These are phyloP conservation scores for Boletus vermiculosoides DNA, from an alignment of 768 basidiomycete species.

Conservation along the genomic window DNA sequence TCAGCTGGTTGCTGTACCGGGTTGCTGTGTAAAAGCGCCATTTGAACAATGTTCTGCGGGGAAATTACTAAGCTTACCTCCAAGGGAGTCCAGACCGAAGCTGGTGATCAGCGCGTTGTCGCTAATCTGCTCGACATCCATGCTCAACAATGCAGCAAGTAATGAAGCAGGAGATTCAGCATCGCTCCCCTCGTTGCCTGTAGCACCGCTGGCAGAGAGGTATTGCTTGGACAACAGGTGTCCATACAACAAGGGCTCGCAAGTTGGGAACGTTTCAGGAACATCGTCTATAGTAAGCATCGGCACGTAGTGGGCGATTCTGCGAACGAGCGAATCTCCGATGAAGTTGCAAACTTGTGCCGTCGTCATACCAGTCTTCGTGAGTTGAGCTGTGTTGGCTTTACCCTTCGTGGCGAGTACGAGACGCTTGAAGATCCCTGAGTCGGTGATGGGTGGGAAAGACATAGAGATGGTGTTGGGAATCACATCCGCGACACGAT, in stretches of 20 bases:
- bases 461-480: conserved; percentile 35
- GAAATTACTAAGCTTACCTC: conserved; percentile 16
- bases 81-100: conserved; percentile 26
- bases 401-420: conserved; percentile 27
- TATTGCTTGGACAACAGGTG: conserved; percentile 26
- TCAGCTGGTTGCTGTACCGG: conserved; percentile 32
- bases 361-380: conserved; percentile 34
- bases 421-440: conserved; percentile 35
- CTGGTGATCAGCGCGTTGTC: conserved; percentile 32
- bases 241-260: conserved; percentile 28
- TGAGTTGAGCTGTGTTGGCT: conserved; percentile 30
- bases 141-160: conserved; percentile 24
- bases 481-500: conserved; percentile 30
- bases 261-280: conserved; percentile 26
- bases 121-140: conserved; percentile 29
- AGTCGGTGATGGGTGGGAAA: conserved; percentile 36
- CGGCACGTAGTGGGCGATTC: conserved; percentile 31
- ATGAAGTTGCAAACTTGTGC: conserved; percentile 34
- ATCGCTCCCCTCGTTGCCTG: conserved; percentile 8
- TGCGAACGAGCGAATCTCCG: conserved; percentile 30
- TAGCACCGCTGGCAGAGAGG: conserved; percentile 14
- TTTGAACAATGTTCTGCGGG: neutral
- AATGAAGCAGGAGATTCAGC: conserved; percentile 26
- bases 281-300: conserved; percentile 27
- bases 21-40: conserved; percentile 20